Base-by-base conservation (phyloP, 306 rosid genomes). In the Quillaja saponaria region DNA sequence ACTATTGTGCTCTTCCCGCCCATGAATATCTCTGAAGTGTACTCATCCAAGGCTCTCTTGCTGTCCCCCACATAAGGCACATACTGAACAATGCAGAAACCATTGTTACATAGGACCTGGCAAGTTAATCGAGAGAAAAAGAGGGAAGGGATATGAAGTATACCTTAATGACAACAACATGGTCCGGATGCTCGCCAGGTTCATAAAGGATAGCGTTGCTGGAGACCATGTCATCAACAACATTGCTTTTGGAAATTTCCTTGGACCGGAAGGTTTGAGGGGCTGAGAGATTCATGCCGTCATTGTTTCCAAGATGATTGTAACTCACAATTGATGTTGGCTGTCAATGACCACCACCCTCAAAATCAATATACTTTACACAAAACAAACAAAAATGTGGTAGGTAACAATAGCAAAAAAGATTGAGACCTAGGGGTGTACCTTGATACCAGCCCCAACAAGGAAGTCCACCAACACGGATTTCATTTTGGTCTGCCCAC, bases 11-110 rank as follows among this genome's bases (percentile, higher is more conserved):
- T 89, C 72, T 55, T 80, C 52, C 99, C 99, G 25, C 99, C 99
- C 99, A 92, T 78, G 94, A 92, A 92, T 64, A 92, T 92, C 81
- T 92, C 99, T 8, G 99, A 92, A 34, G 95, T 86, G 84, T 92
- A 92, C 76, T 92, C 99, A 80, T 92, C 99, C 96, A 92, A 80
- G 16, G 99, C 99, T 58, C 99, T 84, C 82, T 92, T 92, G 90
- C 99, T 92, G 44, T 92, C 99, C 3, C 49, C 99, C n/a, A 92
- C 96, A 39, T 89, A 92, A 1, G 99, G 99, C 71, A 92, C 99
- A 68, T 89, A 92, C 99, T 85, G 40, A 54, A 12, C 6, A 39
- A 7, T 37, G 40, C 10, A 37, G 40, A 37, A 37, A 10, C 40
- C 6, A 37, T 37, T 37, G 10, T 5, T 5, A 37, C 40, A 10